Evolutionary conservation across 2,329 filamentous ascomycete species (phyloP), one percentile per base, ranked within the genome.

Genomic region (Graphilbum fragrans): DNA sequence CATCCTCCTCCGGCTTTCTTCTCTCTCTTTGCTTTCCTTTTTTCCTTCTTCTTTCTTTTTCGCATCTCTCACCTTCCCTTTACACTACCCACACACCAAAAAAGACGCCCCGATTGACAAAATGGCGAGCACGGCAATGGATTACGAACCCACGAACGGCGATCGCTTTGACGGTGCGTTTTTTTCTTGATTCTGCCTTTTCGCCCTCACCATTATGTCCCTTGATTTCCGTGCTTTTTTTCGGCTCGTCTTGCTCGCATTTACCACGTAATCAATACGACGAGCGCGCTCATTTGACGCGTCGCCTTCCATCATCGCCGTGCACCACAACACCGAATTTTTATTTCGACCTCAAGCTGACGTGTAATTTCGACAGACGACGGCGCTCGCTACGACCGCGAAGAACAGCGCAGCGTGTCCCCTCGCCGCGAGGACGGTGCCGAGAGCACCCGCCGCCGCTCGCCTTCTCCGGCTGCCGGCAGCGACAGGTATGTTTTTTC

Each of bases 71-170:
- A 33, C 27, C 37, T 41, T 44, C 42, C 32, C 27, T 41, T 47
- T 41, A 41, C 37, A 22, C 37, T 29, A 32, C 31, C 32, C 20
- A 36, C 35, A 32, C 12, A 38, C 17, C 35, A 6, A 34, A 18
- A 33, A 12, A 35, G 37, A 31, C 22, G 36, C 27, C 18, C 9
- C 14, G 36, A 41, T 18, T 19, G n/a, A 18, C 37, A 52, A 46
- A 33, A 78, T 78, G 74, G 74, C 74, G 43, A 77, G 75, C 49
- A 76, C 73, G 34, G 72, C 75, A 50, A 82, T 82, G 77, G 77
- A 82, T 56, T 82, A 82, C 60, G 77, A 82, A 60, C 74, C 72
- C 57, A 73, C 76, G 49, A 79, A 77, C 54, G 75, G 74, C 55
- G 73, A 79, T 59, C 75, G 72, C 47, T 80, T 78, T 50, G 77